Evolutionary conservation across 495 filamentous ascomycete genomes (phyloP).

Genomic region (Aspergillus campestris): DNA sequence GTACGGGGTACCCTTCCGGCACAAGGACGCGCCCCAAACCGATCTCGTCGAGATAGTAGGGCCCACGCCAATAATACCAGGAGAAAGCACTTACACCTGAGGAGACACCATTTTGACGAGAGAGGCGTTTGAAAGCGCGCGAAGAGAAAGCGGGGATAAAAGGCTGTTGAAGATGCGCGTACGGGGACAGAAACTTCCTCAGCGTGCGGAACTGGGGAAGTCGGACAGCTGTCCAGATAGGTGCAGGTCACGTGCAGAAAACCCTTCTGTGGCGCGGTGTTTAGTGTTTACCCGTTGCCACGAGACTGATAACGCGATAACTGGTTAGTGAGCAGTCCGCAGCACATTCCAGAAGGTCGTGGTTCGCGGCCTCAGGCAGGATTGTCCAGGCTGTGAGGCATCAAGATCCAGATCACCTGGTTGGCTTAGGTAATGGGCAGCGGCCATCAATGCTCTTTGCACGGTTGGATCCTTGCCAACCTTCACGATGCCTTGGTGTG

Average conservation of each 20-base stretch:
- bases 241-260: slow-evolving; percentile 11
- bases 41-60: too few relatives aligned
- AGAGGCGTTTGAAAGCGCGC: too few relatives aligned
- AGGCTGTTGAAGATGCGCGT: slow-evolving; percentile 11
- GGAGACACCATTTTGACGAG: slow-evolving; percentile 38
- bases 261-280: not conserved
- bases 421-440: slow-evolving; percentile 12
- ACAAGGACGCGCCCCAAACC: too few relatives aligned
- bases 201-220: slow-evolving; percentile 14
- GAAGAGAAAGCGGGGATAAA: too few relatives aligned
- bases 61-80: not conserved
- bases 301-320: not conserved
- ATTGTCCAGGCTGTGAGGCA: not conserved
- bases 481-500: slow-evolving; percentile 2
- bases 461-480: slow-evolving; percentile 5
- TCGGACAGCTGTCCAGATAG: slow-evolving; percentile 23
- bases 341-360: not conserved
- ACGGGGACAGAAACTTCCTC: slow-evolving; percentile 18
- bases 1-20: too few relatives aligned
- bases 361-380: slow-evolving; percentile 4
- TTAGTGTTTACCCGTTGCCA: not conserved
- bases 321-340: not conserved
- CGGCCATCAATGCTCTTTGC: slow-evolving; percentile 10
- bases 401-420: slow-evolving; percentile 10
- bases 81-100: slow-evolving; percentile 31